Conservation (phyloP, 1,139 yeast species). For the Taiozyma sp. region DNA sequence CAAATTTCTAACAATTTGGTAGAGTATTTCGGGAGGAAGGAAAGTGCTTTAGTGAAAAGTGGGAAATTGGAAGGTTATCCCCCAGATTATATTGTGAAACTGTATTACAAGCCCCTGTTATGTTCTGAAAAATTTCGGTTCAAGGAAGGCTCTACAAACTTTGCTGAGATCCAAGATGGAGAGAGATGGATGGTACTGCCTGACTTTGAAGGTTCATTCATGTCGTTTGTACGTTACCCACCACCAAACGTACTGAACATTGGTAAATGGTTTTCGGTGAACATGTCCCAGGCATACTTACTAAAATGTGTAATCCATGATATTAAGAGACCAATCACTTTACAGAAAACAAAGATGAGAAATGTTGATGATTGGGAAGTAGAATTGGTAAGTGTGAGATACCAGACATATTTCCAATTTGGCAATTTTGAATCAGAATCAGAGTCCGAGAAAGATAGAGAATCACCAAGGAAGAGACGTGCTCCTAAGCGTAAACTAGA, state of each 20-base stretch:
- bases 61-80: constrained; percentile 30
- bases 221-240: neutral
- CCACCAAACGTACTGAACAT: constrained; percentile 5
- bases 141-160: constrained; percentile 15
- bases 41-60: constrained; percentile 15
- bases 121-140: constrained; percentile 15
- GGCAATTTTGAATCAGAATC: neutral
- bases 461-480: neutral
- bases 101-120: constrained; percentile 34
- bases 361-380: constrained; percentile 1
- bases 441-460: neutral
- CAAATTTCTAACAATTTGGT: constrained; percentile 25
- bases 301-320: constrained; percentile 6
- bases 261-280: constrained; percentile 10
- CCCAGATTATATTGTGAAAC: constrained; percentile 28
- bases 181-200: constrained; percentile 4
- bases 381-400: neutral
- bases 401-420: neutral
- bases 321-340: neutral
- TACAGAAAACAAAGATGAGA: constrained; percentile 3
- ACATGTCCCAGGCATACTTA: constrained; percentile 11
- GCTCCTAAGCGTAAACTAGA: constrained; percentile 1
- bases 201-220: constrained; percentile 4
- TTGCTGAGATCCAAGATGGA: constrained; percentile 12
- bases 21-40: constrained; percentile 31